Base-by-base conservation (phyloP, 2,329 filamentous ascomycete species). In the Amylocarpus encephaloides region DNA sequence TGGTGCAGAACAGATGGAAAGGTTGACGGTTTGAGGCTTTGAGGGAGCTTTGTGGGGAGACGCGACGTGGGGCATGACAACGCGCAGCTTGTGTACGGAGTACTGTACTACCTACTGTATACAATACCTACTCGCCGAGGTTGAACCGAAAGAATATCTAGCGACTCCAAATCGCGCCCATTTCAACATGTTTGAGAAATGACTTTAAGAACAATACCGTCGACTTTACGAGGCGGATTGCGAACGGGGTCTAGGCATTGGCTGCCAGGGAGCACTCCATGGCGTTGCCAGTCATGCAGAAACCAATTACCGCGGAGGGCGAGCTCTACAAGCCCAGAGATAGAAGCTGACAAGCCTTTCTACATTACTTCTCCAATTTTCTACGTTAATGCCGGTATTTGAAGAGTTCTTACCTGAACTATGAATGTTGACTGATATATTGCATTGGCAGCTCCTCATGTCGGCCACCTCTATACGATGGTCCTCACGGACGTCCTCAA, bases 291-390 rank as follows among this genome's bases (percentile, higher is more conserved):
- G 30, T 58, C 53, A 22, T 65, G 62, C 29, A 47, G 55, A 26
- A 46, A 26, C 32, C 56, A 46, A 22, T 33, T 22, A 11, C 26
- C 41, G 6, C 18, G 40, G 33, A 43, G 46, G 29, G 30, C 42
- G 35, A 46, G 48, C 11, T 59, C 54, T 48, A 59, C 58, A 9
- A 62, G 50, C 35, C 51, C 57, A 1, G 50, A 46, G n/a, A 43
- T 33, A 12, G 39, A 41, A n/a, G 9, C 43, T 2, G 67, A 71
- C 53, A 97, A 97, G 72, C 90, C 92, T 7, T 96, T 85, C 73
- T 98, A 97, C 74, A 77, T 95, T 63, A 97, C 93, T 5, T 94
- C 90, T 7, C 93, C 93, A 2, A 98, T 98, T 51, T 98, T 97
- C 74, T 98, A 98, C 70, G 93, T 98, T 72, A 98, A 98, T 78